Evolutionary conservation across 1,284 basidiomycete genomes (phyloP), one percentile per base, ranked within the genome.

Genomic region (Cryptococcus sp.): DNA sequence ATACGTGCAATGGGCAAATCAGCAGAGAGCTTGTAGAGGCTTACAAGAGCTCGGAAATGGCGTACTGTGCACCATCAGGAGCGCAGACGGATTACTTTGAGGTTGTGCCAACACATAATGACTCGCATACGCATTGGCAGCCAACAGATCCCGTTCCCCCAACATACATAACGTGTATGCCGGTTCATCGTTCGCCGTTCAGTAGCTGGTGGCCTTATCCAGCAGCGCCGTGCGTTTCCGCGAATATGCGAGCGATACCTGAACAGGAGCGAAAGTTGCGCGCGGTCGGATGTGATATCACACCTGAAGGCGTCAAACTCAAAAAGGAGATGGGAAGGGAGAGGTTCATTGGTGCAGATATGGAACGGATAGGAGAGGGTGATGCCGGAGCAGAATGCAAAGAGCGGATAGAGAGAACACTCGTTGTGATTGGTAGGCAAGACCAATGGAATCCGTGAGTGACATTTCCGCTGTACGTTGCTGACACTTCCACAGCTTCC

Each of bases 361-460:
- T 65, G 10, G 45, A 57, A 1, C 5, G n/a, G 13, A 50, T 60
- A 11, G 55, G 58, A 4, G 53, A 48, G 5, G 23, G 43, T n/a
- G 39, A 15, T 11, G 8, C 1, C 6, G 20, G 43, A 25, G 53
- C 20, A 7, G 34, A 57, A 13, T 73, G 73, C 52, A 54, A 54
- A 23, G 61, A 63, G 49, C 25, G 51, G 10, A 51, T 74, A 1
- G 65, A 68, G n/a, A 60, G 65, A 16, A 74, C 73, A 2, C 38
- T 72, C 3, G n/a, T 78, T n/a, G 47, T 76, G 16, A 65, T 76
- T 22, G 65, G 64, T 0, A 51, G 76, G 22, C 74, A 74, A 55
- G 73, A 75, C 63, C 64, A 68, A 43, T 75, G 73, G 73, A 74
- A 74, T 60, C 74, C 74, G 70, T 75, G 52, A 65, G 74, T 65